Base-by-base conservation (phyloP, 2,329 filamentous ascomycete genomes). In the Apiospora koreana region DNA sequence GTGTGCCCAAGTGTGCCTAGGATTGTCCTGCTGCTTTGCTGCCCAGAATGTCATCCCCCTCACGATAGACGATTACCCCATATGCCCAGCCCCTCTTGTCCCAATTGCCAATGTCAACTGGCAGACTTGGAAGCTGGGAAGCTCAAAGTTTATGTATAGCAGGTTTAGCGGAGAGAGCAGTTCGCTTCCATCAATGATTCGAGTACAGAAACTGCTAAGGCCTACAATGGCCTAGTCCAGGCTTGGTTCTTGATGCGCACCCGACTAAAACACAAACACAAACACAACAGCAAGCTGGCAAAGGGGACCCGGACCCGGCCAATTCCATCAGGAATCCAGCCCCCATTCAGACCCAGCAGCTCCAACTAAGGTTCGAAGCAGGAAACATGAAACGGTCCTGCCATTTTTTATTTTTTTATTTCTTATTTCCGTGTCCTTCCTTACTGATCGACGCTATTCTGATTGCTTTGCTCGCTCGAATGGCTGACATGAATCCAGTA, bases 311-410 rank as follows among this genome's bases (percentile, higher is more conserved):
- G n/a, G n/a, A n/a, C n/a, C n/a, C n/a, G n/a, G n/a, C n/a, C n/a
- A n/a, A n/a, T 45, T 45, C 18, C 4, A 5, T 45, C 18, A 21
- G 8, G 16, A 3, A 10, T 23, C 25, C 21, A 48, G 21, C 21
- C 18, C 16, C 21, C 43, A 18, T 21, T n/a, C 43, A 46, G 43
- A 35, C 35, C 35, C 48, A 31, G 50, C 25, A 58, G 50, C 50
- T 21, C 9, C n/a, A 38, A 38, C 16, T 38, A 62, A 62, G 54
- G 54, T 62, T 62, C 54, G 31, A 38, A 62, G 54, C 54, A 62
- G 54, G 54, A 62, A 62, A 62, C 54, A n/a, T 62, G 54, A 62
- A 62, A 62, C 54, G 54, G 8, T n/a, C 54, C 54, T 62, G 31
- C 21, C 31, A 38, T 62, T 62, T n/a, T 12, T 10, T 14, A 31